Percentiles rank a stretch among this genome's conserved stretches.
Conservation (phyloP, 768 basidiomycete genomes). For the Polyporus arcularius region DNA sequence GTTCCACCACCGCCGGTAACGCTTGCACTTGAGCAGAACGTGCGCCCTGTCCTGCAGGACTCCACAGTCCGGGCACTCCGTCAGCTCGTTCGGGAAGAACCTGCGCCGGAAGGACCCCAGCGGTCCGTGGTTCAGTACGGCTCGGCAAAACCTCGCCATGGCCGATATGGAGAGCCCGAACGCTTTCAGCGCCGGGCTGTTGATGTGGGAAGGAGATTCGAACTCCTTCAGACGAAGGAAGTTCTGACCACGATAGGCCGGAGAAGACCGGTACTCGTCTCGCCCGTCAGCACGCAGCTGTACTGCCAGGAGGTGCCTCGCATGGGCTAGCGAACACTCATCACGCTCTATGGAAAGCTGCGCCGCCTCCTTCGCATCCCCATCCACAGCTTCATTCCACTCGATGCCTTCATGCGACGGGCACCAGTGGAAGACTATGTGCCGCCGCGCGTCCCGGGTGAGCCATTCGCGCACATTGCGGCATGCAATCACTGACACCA, state of each 20-base stretch:
- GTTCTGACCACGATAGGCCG: no score
- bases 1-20: conserved; percentile 10
- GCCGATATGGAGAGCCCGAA: background rate
- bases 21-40: background rate
- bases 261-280: no score
- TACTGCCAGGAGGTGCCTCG: no score
- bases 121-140: no score
- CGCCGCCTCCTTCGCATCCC: conserved; percentile 3
- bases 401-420: background rate
- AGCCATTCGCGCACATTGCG: conserved; percentile 6
- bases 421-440: conserved; percentile 4
- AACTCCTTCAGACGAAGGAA: no score
- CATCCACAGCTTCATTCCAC: background rate
- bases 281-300: no score
- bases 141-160: no score
- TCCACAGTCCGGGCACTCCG: background rate
- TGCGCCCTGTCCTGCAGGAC: conserved; percentile 7
- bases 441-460: background rate
- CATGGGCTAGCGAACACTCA: conserved; percentile 6
- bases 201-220: background rate
- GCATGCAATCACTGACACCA: conserved; percentile 1
- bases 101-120: no score
- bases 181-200: background rate
- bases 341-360: background rate
- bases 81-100: background rate